Percentiles rank a stretch among this genome's conserved stretches.
phyloP scores from a whole-genome alignment of 2,329 filamentous ascomycete genomes.

The Uncinocarpus reesii region DNA sequence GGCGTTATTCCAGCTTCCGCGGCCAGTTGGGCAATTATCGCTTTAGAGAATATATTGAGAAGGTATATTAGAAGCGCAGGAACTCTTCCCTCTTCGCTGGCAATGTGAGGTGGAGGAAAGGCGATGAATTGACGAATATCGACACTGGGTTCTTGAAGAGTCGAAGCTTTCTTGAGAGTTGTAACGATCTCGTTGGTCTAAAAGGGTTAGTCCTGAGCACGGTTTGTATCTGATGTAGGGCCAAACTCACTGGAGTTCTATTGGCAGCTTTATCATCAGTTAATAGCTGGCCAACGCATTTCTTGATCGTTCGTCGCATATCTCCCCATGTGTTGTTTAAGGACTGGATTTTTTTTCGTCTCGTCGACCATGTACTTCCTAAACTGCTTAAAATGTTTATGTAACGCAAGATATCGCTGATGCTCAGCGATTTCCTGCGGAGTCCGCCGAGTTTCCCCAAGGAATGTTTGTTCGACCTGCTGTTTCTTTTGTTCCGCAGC shows the following conservation, averaged over 20 bases:
- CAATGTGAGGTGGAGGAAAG: slow-evolving; percentile 32
- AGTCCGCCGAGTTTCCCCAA: slow-evolving; percentile 24
- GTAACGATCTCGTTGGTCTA: slow-evolving; percentile 42
- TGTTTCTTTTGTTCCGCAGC: slow-evolving; percentile 23
- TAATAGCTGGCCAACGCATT: slow-evolving; percentile 59
- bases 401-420: slow-evolving; percentile 46
- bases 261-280: slow-evolving; percentile 57
- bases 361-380: slow-evolving; percentile 46
- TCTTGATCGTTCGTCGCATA: slow-evolving; percentile 60
- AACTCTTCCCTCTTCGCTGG: slow-evolving; percentile 38
- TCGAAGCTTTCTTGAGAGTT: slow-evolving; percentile 46
- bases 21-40: slow-evolving; percentile 58
- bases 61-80: slow-evolving; percentile 63
- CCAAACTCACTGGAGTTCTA: slow-evolving; percentile 41
- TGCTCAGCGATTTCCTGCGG: slow-evolving; percentile 37
- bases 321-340: slow-evolving; percentile 61
- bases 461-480: slow-evolving; percentile 23
- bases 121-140: slow-evolving; percentile 48
- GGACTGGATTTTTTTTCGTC: slow-evolving; percentile 44
- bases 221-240: neutral
- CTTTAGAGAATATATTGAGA: slow-evolving; percentile 66
- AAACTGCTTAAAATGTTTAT: slow-evolving; percentile 55
- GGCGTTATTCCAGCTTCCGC: slow-evolving; percentile 55
- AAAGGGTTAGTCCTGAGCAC: slow-evolving; percentile 8
- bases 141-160: slow-evolving; percentile 44